A percentile compares a stretch with the other conserved stretches of the same genome.
phyloP scores from a whole-genome alignment of 495 filamentous ascomycete genomes.

The Aspergillus bertholletiae region DNA sequence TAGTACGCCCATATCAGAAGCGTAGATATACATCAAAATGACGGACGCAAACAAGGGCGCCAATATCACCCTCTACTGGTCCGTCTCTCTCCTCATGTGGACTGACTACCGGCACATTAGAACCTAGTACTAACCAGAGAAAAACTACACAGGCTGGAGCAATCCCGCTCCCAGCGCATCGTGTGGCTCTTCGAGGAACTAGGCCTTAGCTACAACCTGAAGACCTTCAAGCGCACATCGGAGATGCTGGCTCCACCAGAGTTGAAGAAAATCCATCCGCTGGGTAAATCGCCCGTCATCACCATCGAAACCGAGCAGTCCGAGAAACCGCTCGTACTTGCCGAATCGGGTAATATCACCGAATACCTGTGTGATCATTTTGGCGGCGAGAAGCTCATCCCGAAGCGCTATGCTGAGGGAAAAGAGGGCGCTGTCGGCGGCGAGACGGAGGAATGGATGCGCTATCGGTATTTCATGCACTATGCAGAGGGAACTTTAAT shows the following conservation, averaged over 20 bases:
- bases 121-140: background rate
- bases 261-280: constrained; percentile 72
- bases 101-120: background rate
- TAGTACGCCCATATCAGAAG: too few relatives aligned
- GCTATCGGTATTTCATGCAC: constrained; percentile 76
- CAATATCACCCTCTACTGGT: constrained; percentile 80
- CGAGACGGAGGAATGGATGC: constrained; percentile 73
- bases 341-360: constrained; percentile 74
- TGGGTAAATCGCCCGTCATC: constrained; percentile 81
- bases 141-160: constrained; percentile 28
- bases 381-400: constrained; percentile 51
- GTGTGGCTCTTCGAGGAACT: constrained; percentile 89
- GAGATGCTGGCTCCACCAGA: constrained; percentile 65
- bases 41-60: constrained; percentile 38
- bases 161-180: constrained; percentile 73
- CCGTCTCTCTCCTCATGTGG: constrained; percentile 17
- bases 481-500: constrained; percentile 81
- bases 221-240: constrained; percentile 63
- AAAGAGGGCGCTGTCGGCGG: constrained; percentile 53
- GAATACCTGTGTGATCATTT: constrained; percentile 83
- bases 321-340: constrained; percentile 60
- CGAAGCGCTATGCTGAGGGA: constrained; percentile 54
- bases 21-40: constrained; percentile 14
- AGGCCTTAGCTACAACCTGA: constrained; percentile 70
- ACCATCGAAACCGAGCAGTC: constrained; percentile 47